Evolutionary conservation across 305 asterid genomes (phyloP).

Genomic region (Solanum hybrid): DNA sequence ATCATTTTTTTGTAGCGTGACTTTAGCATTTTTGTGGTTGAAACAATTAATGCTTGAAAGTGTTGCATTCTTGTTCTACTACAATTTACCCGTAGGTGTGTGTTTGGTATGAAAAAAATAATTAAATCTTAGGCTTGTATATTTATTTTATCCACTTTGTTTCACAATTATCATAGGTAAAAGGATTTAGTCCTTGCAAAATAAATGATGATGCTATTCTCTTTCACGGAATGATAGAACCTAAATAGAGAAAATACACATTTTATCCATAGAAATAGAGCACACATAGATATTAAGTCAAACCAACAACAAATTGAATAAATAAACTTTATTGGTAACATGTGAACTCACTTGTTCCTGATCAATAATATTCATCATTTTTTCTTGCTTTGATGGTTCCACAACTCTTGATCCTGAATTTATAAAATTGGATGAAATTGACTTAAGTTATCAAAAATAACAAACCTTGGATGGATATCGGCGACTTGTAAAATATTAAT

Average conservation of each 20-base stretch:
- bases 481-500: too few species aligned
- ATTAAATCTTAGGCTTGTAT: too few species aligned
- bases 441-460: background rate
- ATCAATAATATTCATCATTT: background rate
- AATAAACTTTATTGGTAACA: background rate
- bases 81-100: background rate
- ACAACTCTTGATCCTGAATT: background rate
- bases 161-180: background rate
- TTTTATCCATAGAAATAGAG: background rate
- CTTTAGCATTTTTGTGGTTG: too few species aligned
- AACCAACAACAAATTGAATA: background rate
- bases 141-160: background rate
- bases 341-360: background rate
- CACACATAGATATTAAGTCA: background rate
- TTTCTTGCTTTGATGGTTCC: background rate
- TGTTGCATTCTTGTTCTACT: background rate
- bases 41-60: background rate
- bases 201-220: too few species aligned
- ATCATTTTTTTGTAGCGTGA: background rate
- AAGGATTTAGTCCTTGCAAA: background rate
- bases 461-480: too few species aligned
- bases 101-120: background rate
- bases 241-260: background rate
- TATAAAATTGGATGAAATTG: background rate
- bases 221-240: background rate